These are phyloP conservation scores for Asterionellopsis glacialis DNA, from an alignment of 108 stramenopile genomes.

Conservation along the genomic window DNA sequence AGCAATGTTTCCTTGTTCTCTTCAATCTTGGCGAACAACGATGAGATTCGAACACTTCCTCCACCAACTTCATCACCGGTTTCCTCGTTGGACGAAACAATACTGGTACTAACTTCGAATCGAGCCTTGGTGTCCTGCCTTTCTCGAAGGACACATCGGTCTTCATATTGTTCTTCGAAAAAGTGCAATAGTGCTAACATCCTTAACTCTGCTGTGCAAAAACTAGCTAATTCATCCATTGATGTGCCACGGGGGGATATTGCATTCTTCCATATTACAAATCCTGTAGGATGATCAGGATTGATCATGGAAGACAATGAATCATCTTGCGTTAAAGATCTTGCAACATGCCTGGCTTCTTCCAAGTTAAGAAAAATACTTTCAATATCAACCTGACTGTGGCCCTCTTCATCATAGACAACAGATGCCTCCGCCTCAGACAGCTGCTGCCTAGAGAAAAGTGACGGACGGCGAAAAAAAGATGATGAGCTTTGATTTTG, in stretches of 20 bases:
- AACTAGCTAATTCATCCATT: slow-evolving; percentile 27
- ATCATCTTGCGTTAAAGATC: slow-evolving; percentile 39
- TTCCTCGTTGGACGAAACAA: no score
- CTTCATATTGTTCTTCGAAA: slow-evolving; percentile 19
- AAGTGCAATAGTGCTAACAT: slow-evolving; percentile 22
- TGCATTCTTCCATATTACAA: slow-evolving; percentile 31
- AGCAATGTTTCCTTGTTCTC: slow-evolving; percentile 22
- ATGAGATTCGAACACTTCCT: slow-evolving; percentile 26
- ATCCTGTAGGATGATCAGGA: slow-evolving; percentile 25
- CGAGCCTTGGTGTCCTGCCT: slow-evolving; percentile 40
- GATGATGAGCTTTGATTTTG: no score
- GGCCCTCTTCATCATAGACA: no score
- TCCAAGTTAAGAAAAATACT: slow-evolving; percentile 50
- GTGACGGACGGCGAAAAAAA: no score
- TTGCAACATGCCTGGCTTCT: slow-evolving; percentile 31
- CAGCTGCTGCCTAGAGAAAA: no score
- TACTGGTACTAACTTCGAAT: slow-evolving; percentile 15
- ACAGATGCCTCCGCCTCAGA: no score
- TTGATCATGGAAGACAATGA: slow-evolving; percentile 22
- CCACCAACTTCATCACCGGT: not conserved
- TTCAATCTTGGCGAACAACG: slow-evolving; percentile 39
- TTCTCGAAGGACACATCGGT: slow-evolving; percentile 32
- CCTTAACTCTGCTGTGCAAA: slow-evolving; percentile 29
- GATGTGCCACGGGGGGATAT: slow-evolving; percentile 19
- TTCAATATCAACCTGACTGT: not conserved